Evolutionary conservation across 202 grass and related monocot species (phyloP).

Genomic region (Digitaria exilis): DNA sequence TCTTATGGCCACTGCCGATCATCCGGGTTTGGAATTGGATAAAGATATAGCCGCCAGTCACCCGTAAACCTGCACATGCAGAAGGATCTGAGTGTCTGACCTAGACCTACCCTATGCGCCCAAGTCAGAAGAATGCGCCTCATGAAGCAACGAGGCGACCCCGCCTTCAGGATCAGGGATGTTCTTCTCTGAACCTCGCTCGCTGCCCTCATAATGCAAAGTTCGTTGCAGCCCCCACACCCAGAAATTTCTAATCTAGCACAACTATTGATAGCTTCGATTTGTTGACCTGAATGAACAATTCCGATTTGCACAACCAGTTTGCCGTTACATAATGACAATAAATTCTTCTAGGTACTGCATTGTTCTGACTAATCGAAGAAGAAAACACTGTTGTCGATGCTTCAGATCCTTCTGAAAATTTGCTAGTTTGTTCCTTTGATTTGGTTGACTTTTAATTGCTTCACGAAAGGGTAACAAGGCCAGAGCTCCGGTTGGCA

Average conservation of each 20-base stretch:
- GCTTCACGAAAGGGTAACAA: neutral
- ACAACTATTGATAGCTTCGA: neutral
- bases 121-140: slow-evolving; percentile 32
- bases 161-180: neutral
- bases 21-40: slow-evolving; percentile 33
- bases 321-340: neutral
- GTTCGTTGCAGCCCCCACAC: neutral
- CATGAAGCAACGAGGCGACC: neutral
- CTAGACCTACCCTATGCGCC: neutral
- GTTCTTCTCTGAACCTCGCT: slow-evolving; percentile 23
- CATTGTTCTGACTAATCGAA: neutral
- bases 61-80: slow-evolving; percentile 31
- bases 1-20: slow-evolving; percentile 20
- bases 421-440: neutral
- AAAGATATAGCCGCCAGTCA: slow-evolving; percentile 25
- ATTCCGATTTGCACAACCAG: neutral
- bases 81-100: slow-evolving; percentile 26
- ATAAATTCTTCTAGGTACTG: neutral
- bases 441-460: neutral
- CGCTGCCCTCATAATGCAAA: neutral
- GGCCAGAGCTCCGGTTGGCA: no score
- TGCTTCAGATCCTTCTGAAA: neutral
- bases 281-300: neutral
- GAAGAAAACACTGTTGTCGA: neutral
- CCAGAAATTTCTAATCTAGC: neutral